Conservation (phyloP, 768 basidiomycete species). For the Fibroporia radiculosa region DNA sequence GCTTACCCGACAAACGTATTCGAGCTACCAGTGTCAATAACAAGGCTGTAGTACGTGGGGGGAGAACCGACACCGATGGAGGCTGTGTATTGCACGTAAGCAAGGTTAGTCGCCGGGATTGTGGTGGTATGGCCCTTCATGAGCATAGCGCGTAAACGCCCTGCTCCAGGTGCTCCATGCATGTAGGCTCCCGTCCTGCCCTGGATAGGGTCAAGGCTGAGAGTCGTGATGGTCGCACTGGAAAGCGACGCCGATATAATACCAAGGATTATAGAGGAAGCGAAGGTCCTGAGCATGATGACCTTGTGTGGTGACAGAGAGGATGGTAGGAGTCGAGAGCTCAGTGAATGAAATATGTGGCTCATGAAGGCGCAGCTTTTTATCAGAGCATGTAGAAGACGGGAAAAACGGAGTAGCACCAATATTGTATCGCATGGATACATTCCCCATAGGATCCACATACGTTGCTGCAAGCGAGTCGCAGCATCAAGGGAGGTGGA, state of each 20-base stretch:
- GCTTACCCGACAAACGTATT: slow-evolving; percentile 47
- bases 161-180: slow-evolving; percentile 1
- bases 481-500: too few relatives aligned
- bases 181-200: slow-evolving; percentile 1
- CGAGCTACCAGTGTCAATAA: slow-evolving; percentile 49
- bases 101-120: slow-evolving; percentile 1
- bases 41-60: slow-evolving; percentile 29
- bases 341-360: too few relatives aligned
- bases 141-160: not conserved
- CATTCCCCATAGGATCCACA: too few relatives aligned
- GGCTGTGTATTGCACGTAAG: slow-evolving; percentile 5
- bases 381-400: too few relatives aligned
- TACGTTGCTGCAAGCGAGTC: too few relatives aligned
- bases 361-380: too few relatives aligned
- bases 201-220: not conserved
- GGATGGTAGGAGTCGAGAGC: too few relatives aligned
- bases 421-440: too few relatives aligned
- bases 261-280: not conserved
- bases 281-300: not conserved
- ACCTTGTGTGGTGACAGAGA: too few relatives aligned
- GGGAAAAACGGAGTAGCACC: too few relatives aligned
- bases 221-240: slow-evolving; percentile 1
- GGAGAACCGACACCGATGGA: slow-evolving; percentile 21
- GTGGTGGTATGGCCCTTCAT: not conserved
- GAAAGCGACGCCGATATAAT: not conserved